phyloP scores from a whole-genome alignment of 1,284 basidiomycete genomes.

The Papiliotrema laurentii region DNA sequence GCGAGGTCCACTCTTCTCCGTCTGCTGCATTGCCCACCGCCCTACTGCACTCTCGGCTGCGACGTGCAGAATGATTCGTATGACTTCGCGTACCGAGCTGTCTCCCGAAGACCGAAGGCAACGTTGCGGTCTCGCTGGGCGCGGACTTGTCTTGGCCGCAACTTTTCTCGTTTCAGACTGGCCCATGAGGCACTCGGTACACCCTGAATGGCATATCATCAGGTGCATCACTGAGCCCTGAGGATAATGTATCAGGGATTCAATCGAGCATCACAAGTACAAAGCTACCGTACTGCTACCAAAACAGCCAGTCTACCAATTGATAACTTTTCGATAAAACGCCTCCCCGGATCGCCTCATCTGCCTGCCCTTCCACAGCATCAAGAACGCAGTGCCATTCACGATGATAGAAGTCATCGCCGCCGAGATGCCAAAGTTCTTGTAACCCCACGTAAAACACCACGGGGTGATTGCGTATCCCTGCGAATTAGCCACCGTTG shows the following conservation, averaged over 20 bases:
- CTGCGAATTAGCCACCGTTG: background rate
- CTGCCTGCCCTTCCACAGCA: constrained; percentile 11
- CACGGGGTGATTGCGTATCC: constrained; percentile 22
- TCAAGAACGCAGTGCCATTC: constrained; percentile 8
- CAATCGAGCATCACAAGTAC: background rate
- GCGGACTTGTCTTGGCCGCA: too few relatives aligned
- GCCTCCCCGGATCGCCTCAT: constrained; percentile 6
- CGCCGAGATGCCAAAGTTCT: constrained; percentile 14
- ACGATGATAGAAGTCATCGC: constrained; percentile 6
- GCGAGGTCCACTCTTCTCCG: too few relatives aligned
- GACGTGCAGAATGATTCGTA: background rate
- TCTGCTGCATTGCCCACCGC: too few relatives aligned
- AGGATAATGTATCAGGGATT: background rate
- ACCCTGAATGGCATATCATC: too few relatives aligned
- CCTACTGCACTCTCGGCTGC: too few relatives aligned
- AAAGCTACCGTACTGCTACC: background rate
- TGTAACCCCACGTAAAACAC: constrained; percentile 17
- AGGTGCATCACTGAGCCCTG: too few relatives aligned
- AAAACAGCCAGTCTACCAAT: background rate
- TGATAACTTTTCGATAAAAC: constrained; percentile 14
- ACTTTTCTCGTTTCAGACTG: too few relatives aligned
- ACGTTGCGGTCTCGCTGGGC: background rate
- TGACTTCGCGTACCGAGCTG: background rate
- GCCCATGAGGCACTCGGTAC: too few relatives aligned
- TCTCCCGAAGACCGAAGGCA: background rate